phyloP scores from a whole-genome alignment of 768 basidiomycete species.

The Leccinum obscurum region DNA sequence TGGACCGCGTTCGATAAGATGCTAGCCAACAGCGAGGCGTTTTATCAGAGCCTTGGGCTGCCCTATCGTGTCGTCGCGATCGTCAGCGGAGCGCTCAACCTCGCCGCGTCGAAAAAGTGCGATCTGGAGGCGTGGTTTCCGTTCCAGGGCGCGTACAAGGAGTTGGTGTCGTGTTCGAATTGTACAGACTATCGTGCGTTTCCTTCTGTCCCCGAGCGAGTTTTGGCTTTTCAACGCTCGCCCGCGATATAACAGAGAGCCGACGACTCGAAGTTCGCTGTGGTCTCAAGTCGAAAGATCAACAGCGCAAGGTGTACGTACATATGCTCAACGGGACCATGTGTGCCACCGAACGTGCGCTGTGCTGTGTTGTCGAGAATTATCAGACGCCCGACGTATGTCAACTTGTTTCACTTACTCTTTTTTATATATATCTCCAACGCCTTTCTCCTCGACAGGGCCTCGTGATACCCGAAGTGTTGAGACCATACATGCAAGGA shows the following conservation, averaged over 20 bases:
- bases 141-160: constrained; percentile 94
- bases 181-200: constrained; percentile 98
- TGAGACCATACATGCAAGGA: constrained; percentile 96
- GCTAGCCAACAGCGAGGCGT: constrained; percentile 87
- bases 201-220: neutral
- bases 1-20: constrained; percentile 93
- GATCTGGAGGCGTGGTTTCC: constrained; percentile 99
- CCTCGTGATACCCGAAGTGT: constrained; percentile 82
- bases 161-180: constrained; percentile 96
- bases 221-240: neutral
- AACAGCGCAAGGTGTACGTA: constrained; percentile 89
- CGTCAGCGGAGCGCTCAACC: constrained; percentile 94
- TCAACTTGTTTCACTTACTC: neutral
- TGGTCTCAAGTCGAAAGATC: constrained; percentile 88
- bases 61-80: constrained; percentile 93
- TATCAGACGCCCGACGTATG: constrained; percentile 93
- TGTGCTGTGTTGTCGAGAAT: constrained; percentile 98
- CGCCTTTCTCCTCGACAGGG: constrained; percentile 52
- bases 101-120: constrained; percentile 96
- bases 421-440: neutral
- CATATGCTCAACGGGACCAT: constrained; percentile 99
- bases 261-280: constrained; percentile 91
- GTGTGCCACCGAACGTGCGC: constrained; percentile 93
- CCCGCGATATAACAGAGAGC: constrained; percentile 58
- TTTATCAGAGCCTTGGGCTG: constrained; percentile 93